Percentiles rank a stretch among this genome's conserved stretches.
Evolutionary conservation across 176 grass and related monocot species (phyloP).

Genomic region (Aegilops speltoides): DNA sequence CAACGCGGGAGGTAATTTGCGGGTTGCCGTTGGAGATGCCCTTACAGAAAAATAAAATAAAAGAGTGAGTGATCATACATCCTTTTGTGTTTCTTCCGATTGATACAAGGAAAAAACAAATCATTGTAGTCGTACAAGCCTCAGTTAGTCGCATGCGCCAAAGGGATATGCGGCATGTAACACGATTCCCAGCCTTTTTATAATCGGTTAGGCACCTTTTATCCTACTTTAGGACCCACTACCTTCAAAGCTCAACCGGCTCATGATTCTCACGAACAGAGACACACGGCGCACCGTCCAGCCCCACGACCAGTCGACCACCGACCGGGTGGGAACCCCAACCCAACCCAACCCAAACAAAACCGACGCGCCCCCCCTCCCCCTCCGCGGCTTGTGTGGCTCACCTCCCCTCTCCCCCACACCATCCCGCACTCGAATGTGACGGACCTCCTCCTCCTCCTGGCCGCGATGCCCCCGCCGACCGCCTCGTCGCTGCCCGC

Average conservation of each 20-base stretch:
- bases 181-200: not conserved
- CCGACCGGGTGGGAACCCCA: conserved; percentile 12
- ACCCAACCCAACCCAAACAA: conserved; percentile 18
- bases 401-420: conserved; percentile 26
- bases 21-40: too few relatives aligned
- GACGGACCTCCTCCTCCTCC: not conserved
- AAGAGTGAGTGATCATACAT: too few relatives aligned
- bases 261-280: not conserved
- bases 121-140: too few relatives aligned
- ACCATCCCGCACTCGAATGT: conserved; percentile 1
- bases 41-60: too few relatives aligned
- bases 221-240: not conserved
- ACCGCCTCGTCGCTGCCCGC: conserved; percentile 24
- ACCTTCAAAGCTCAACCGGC: not conserved
- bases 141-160: not conserved
- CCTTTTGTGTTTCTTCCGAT: too few relatives aligned
- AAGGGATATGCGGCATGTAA: not conserved
- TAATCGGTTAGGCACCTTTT: conserved; percentile 11
- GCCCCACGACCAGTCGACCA: conserved; percentile 1
- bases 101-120: too few relatives aligned
- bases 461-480: conserved; percentile 48
- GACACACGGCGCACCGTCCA: conserved; percentile 18
- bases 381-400: conserved; percentile 29
- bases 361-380: not conserved
- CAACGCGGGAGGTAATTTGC: too few relatives aligned